Conservation (phyloP, 768 basidiomycete species). For the Trametes cinnabarina region DNA sequence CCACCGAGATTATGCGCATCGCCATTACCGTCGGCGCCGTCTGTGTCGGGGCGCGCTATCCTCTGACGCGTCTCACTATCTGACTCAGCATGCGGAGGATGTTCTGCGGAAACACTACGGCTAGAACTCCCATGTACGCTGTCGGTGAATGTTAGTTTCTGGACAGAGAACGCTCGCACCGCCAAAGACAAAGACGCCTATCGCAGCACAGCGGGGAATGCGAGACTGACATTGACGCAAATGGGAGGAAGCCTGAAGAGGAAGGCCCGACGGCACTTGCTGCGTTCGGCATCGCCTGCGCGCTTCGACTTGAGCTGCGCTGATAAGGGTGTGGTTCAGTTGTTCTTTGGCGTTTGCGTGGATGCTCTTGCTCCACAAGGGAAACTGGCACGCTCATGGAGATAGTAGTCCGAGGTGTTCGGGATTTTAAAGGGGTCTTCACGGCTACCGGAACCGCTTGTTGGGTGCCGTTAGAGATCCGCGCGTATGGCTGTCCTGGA, state of each 20-base stretch:
- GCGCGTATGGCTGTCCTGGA: too few species aligned
- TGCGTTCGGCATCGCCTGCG: background rate
- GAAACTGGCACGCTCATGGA: background rate
- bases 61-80: conserved; percentile 3
- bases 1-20: background rate
- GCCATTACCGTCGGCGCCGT: background rate
- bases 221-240: background rate
- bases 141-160: background rate
- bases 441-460: background rate
- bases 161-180: background rate
- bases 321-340: background rate
- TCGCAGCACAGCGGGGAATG: background rate
- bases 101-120: background rate
- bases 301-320: background rate
- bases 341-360: conserved; percentile 21
- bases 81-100: background rate
- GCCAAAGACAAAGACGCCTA: background rate
- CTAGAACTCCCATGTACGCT: background rate
- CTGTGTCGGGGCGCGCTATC: background rate
- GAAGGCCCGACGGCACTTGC: background rate
- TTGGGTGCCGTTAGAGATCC: too few species aligned
- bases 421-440: background rate
- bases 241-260: background rate
- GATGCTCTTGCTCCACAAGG: conserved; percentile 2
- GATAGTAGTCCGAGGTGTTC: background rate